A percentile compares a stretch with the other conserved stretches of the same genome.
Conservation (phyloP, 2,329 filamentous ascomycete species). For the Hypoxylon sp. region DNA sequence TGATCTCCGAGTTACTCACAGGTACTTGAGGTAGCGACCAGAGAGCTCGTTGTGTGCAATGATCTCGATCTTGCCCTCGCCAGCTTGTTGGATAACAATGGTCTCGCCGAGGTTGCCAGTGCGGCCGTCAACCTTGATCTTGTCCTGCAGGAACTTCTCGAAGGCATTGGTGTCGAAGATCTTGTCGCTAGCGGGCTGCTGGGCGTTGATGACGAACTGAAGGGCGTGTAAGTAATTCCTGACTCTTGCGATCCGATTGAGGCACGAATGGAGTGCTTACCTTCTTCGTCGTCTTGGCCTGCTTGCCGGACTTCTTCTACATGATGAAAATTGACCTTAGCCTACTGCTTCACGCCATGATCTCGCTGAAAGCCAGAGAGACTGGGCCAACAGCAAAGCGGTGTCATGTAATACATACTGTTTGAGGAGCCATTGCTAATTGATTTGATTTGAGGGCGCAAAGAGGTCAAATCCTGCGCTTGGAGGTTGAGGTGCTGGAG, state of each 20-base stretch:
- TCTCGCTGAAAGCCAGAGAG: slow-evolving; percentile 59
- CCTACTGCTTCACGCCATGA: slow-evolving; percentile 88
- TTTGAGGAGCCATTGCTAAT: slow-evolving; percentile 84
- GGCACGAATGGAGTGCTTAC: slow-evolving; percentile 61
- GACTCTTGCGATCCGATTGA: not conserved
- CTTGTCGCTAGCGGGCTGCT: slow-evolving; percentile 98
- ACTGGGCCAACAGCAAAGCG: slow-evolving; percentile 94
- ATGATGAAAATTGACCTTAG: slow-evolving; percentile 79
- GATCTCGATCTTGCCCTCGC: slow-evolving; percentile 98
- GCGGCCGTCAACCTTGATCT: slow-evolving; percentile 99
- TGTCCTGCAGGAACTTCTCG: slow-evolving; percentile 99
- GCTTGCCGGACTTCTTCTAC: slow-evolving; percentile 77
- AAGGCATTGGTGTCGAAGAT: slow-evolving; percentile 99
- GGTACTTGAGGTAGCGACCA: slow-evolving; percentile 99
- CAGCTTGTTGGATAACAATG: slow-evolving; percentile 89
- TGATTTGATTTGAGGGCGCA: slow-evolving; percentile 69
- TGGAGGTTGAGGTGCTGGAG: slow-evolving; percentile 48
- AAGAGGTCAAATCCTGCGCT: slow-evolving; percentile 74
- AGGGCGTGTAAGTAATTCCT: slow-evolving; percentile 7
- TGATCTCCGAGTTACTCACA: slow-evolving; percentile 72
- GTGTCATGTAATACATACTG: slow-evolving; percentile 84
- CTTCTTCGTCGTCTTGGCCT: slow-evolving; percentile 87
- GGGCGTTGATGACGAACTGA: slow-evolving; percentile 99
- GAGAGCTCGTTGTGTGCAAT: slow-evolving; percentile 98
- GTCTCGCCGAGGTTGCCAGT: slow-evolving; percentile 97